phyloP scores from a whole-genome alignment of 768 basidiomycete species.

The Leucosporidium creatinivorum region DNA sequence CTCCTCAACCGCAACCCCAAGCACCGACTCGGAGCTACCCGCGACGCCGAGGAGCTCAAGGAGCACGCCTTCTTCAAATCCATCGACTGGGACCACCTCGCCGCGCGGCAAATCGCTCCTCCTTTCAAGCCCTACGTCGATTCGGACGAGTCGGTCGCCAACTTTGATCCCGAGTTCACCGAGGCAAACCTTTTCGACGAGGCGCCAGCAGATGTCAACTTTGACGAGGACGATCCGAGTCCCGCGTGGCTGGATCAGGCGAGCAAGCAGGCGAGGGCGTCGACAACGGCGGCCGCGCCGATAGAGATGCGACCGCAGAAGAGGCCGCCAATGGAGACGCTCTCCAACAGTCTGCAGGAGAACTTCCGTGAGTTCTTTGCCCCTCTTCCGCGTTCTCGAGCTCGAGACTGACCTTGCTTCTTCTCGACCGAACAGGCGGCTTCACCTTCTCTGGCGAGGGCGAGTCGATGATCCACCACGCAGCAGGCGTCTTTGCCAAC shows the following conservation, averaged over 20 bases:
- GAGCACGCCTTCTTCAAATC: conserved; percentile 86
- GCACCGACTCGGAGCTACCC: conserved; percentile 82
- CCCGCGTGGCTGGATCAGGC: conserved; percentile 27
- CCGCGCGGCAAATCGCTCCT: conserved; percentile 80
- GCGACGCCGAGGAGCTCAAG: conserved; percentile 88
- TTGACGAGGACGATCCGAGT: conserved; percentile 27
- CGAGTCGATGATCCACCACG: conserved; percentile 25
- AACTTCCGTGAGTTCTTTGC: conserved; percentile 27
- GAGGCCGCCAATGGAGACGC: conserved; percentile 9
- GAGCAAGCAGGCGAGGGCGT: neutral
- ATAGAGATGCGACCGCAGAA: conserved; percentile 24
- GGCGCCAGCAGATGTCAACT: conserved; percentile 32
- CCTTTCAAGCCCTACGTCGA: conserved; percentile 98
- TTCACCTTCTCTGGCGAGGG: conserved; percentile 32
- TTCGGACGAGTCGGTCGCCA: conserved; percentile 94
- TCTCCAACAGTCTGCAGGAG: conserved; percentile 29
- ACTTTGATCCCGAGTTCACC: conserved; percentile 98
- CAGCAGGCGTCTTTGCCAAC: conserved; percentile 14
- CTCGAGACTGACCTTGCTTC: too few relatives aligned
- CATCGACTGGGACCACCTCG: conserved; percentile 86
- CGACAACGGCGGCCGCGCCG: conserved; percentile 18
- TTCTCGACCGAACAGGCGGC: conserved; percentile 26
- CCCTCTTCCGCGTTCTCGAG: neutral
- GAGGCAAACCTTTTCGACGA: conserved; percentile 59
- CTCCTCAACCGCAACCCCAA: conserved; percentile 98